Evolutionary conservation across 1,284 basidiomycete species (phyloP).

Genomic region (Singerocomus inundabilis): DNA sequence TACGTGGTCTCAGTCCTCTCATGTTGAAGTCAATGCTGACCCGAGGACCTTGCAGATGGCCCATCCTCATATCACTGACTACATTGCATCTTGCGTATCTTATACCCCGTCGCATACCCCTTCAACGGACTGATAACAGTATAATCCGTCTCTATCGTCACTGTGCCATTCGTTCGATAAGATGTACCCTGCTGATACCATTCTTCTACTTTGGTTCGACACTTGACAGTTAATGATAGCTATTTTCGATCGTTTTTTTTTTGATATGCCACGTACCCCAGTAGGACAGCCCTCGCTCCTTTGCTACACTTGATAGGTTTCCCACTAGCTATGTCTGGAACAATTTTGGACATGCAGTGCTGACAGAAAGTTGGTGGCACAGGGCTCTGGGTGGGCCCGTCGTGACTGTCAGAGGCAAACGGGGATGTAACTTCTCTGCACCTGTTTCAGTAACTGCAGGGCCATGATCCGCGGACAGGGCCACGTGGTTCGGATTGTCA

Average conservation of each 20-base stretch:
- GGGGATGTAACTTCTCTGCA: too few relatives aligned
- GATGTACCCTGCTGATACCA: conserved; percentile 6
- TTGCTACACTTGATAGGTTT: not conserved
- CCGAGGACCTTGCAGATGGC: conserved; percentile 19
- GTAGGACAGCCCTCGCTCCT: not conserved
- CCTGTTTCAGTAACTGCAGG: too few relatives aligned
- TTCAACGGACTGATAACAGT: conserved; percentile 27
- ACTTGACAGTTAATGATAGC: conserved; percentile 7
- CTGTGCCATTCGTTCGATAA: conserved; percentile 26
- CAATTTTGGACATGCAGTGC: not conserved
- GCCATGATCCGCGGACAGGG: too few relatives aligned
- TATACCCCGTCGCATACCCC: conserved; percentile 26
- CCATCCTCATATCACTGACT: conserved; percentile 29
- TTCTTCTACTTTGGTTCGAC: conserved; percentile 5
- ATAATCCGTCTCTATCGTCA: conserved; percentile 27
- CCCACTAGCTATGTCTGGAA: not conserved
- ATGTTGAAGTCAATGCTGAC: conserved; percentile 7
- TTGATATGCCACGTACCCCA: conserved; percentile 5
- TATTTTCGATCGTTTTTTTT: conserved; percentile 5
- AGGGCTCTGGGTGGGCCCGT: too few relatives aligned
- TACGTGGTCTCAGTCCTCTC: conserved; percentile 7
- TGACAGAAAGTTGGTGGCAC: too few relatives aligned
- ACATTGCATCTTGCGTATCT: conserved; percentile 24
- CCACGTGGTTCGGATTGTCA: too few relatives aligned
- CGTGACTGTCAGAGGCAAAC: too few relatives aligned